Evolutionary conservation across 2,329 filamentous ascomycete genomes (phyloP), one percentile per base, ranked within the genome.

Genomic region (Anthostomella pinea): DNA sequence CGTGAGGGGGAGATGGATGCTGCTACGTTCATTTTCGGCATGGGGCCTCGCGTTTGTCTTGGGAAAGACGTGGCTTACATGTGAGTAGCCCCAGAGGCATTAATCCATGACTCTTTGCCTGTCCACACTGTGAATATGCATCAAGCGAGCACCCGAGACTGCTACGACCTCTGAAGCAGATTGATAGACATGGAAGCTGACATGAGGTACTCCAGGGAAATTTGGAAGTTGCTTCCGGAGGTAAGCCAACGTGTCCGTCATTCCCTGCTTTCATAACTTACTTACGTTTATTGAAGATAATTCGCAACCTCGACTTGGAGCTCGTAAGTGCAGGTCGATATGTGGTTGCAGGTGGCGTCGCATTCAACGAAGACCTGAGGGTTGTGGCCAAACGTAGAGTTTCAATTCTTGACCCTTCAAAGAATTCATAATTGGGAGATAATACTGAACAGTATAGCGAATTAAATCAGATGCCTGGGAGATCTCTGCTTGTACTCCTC

Each of bases 201-300:
- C 8, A 11, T 11, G 21, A 11, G 21, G 8, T 23, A 23, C 11
- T 21, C 5, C 18, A 31, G 29, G 25, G 33, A 35, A 15, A 13
- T 30, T 25, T 30, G 4, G 17, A 35, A 35, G 20, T 16, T 35
- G 25, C 14, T 35, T 16, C 33, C 33, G 8, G 25, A 35, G 25
- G 25, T 35, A 17, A n/a, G n/a, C n/a, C n/a, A n/a, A n/a, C n/a
- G n/a, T n/a, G n/a, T n/a, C n/a, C 8, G 30, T 32, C 5, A n/a
- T 5, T 13, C 19, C 14, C 21, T 33, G n/a, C 8, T 9, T n/a
- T 6, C 16, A 16, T 14, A 6, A 6, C 30, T 10, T 13, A n/a
- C 13, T 8, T 6, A 10, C 16, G 6, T 30, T n/a, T n/a, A n/a
- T n/a, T n/a, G 15, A n/a, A 33, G 30, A 33, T 33, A 8, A 13